phyloP scores from a whole-genome alignment of 2,329 filamentous ascomycete species.

The Claviceps arundinis region DNA sequence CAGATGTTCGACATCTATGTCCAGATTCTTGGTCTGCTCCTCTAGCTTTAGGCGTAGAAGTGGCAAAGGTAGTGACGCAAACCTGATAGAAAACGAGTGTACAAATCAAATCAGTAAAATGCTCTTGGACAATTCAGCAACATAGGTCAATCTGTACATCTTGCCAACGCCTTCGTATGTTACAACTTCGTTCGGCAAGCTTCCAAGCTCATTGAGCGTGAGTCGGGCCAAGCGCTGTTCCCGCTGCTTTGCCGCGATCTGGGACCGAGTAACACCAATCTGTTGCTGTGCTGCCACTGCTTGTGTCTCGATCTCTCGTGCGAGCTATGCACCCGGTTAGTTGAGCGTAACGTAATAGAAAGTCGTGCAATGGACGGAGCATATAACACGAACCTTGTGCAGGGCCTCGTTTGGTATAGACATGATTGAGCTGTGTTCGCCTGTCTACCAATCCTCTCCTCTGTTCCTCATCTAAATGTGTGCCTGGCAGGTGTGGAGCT shows the following conservation, averaged over 20 bases:
- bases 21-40: slow-evolving; percentile 59
- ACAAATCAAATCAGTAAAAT: background rate
- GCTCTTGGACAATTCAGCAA: background rate
- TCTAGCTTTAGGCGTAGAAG: slow-evolving; percentile 65
- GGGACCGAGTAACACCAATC: slow-evolving; percentile 71
- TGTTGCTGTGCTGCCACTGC: slow-evolving; percentile 83
- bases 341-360: background rate
- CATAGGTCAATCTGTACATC: slow-evolving; percentile 51
- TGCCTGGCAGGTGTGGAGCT: background rate
- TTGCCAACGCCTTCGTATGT: slow-evolving; percentile 95
- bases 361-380: background rate
- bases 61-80: slow-evolving; percentile 62
- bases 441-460: background rate
- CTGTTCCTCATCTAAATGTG: background rate
- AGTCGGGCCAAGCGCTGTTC: slow-evolving; percentile 82
- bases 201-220: slow-evolving; percentile 70
- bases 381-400: slow-evolving; percentile 56
- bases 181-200: slow-evolving; percentile 59
- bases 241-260: slow-evolving; percentile 74
- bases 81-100: slow-evolving; percentile 45
- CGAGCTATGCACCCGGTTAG: slow-evolving; percentile 43
- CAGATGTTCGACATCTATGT: slow-evolving; percentile 65
- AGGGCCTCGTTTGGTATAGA: slow-evolving; percentile 88
- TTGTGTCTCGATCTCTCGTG: slow-evolving; percentile 88
- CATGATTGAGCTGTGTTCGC: slow-evolving; percentile 38